phyloP scores from a whole-genome alignment of 352 stramenopile species.

The Pythium insidiosum region DNA sequence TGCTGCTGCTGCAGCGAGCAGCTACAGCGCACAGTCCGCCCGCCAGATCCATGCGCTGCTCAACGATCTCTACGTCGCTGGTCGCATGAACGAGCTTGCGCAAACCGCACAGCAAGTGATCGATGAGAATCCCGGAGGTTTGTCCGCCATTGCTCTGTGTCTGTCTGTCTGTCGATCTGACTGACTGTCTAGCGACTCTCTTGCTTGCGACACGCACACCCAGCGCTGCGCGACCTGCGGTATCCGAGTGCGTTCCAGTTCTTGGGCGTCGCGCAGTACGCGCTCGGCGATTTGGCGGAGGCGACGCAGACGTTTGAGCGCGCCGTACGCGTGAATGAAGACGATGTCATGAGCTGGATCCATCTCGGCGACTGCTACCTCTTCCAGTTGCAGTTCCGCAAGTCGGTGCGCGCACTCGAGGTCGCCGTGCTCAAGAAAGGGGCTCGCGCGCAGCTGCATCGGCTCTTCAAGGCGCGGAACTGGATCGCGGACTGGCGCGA shows the following conservation, averaged over 20 bases:
- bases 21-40: slow-evolving; percentile 8
- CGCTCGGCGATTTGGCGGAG: slow-evolving; percentile 47
- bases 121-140: slow-evolving; percentile 29
- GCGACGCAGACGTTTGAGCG: slow-evolving; percentile 51
- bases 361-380: slow-evolving; percentile 67
- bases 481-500: slow-evolving; percentile 67
- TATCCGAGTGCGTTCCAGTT: slow-evolving; percentile 57
- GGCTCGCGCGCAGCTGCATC: slow-evolving; percentile 19
- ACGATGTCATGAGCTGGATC: slow-evolving; percentile 46
- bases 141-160: neutral
- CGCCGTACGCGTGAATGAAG: slow-evolving; percentile 37
- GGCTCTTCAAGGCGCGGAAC: slow-evolving; percentile 54
- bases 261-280: slow-evolving; percentile 58
- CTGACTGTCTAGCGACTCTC: no score
- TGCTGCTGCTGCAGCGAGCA: no score
- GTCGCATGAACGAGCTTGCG: slow-evolving; percentile 45
- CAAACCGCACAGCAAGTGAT: slow-evolving; percentile 27
- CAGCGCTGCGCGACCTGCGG: slow-evolving; percentile 20
- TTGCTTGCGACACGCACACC: no score
- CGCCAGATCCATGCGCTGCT: slow-evolving; percentile 27
- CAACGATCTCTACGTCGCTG: slow-evolving; percentile 22
- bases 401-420: slow-evolving; percentile 39
- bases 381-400: slow-evolving; percentile 30
- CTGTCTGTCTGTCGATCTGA: no score
- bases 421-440: slow-evolving; percentile 36